These are phyloP conservation scores for cucumber (Cucumis sativus) DNA, from an alignment of 306 rosid genomes.

Conservation along the genomic window DNA sequence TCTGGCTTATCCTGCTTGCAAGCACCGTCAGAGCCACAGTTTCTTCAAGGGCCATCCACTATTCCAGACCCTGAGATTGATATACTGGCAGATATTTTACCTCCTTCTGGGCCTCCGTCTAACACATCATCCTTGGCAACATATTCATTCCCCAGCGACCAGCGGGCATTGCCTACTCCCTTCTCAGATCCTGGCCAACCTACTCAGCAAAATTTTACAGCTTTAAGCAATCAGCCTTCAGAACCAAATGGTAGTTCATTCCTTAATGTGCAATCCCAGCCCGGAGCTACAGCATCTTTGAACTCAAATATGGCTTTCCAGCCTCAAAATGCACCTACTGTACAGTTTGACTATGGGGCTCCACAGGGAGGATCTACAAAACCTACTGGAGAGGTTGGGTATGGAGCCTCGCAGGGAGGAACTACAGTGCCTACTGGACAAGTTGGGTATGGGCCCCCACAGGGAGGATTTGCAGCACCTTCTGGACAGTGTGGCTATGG, in stretches of 20 bases:
- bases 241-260: conserved; percentile 34
- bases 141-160: conserved; percentile 24
- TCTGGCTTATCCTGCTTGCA: conserved; percentile 20
- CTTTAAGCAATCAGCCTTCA: conserved; percentile 23
- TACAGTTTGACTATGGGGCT: background rate
- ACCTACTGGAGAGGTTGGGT: conserved; percentile 16
- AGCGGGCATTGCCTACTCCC: conserved; percentile 1
- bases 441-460: conserved; percentile 6
- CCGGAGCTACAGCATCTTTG: conserved; percentile 25
- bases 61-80: conserved; percentile 39
- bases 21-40: conserved; percentile 27
- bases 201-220: conserved; percentile 31
- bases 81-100: conserved; percentile 73
- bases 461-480: background rate
- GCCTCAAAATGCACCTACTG: conserved; percentile 28
- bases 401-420: conserved; percentile 18
- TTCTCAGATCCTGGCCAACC: conserved; percentile 16
- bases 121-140: conserved; percentile 25
- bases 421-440: conserved; percentile 18
- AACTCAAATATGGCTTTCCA: conserved; percentile 21
- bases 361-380: background rate
- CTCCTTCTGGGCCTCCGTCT: conserved; percentile 36
- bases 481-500: conserved; percentile 19
- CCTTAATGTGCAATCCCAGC: conserved; percentile 39
- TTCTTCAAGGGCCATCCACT: conserved; percentile 38